Evolutionary conservation across 345 rosid genomes (phyloP).

Genomic region (Cardiospermum halicacabum): DNA sequence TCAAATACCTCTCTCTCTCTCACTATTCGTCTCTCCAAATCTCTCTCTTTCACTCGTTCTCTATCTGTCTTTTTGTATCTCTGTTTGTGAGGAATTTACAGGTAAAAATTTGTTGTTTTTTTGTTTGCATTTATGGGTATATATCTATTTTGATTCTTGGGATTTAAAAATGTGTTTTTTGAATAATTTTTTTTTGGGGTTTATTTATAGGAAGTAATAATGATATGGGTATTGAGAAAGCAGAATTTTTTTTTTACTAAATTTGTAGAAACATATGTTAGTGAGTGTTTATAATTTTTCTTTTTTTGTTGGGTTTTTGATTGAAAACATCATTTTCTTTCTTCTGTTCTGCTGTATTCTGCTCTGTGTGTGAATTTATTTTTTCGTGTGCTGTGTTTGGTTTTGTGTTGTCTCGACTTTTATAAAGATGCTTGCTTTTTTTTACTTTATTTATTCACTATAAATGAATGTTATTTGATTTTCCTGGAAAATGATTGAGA

Average conservation of each 20-base stretch:
- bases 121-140: too few relatives aligned
- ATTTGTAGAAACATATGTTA: constrained; percentile 21
- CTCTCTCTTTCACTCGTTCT: background rate
- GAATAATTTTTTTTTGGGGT: background rate
- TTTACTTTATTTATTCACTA: background rate
- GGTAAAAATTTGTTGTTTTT: too few relatives aligned
- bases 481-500: constrained; percentile 21
- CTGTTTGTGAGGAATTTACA: too few relatives aligned
- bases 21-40: background rate
- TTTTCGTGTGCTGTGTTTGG: too few relatives aligned
- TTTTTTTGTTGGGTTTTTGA: constrained; percentile 8
- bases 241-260: constrained; percentile 15
- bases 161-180: background rate
- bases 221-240: constrained; percentile 7
- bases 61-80: too few relatives aligned
- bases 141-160: background rate
- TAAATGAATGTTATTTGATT: constrained; percentile 7
- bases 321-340: constrained; percentile 27
- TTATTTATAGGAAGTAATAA: constrained; percentile 1
- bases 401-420: constrained; percentile 10
- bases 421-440: constrained; percentile 4
- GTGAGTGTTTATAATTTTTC: background rate
- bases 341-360: constrained; percentile 1
- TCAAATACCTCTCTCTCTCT: background rate
- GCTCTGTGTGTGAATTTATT: too few relatives aligned